Evolutionary conservation across 164 flowering plant genomes (phyloP), one percentile per base, ranked within the genome.

Genomic region (Paratinospora sagittata): DNA sequence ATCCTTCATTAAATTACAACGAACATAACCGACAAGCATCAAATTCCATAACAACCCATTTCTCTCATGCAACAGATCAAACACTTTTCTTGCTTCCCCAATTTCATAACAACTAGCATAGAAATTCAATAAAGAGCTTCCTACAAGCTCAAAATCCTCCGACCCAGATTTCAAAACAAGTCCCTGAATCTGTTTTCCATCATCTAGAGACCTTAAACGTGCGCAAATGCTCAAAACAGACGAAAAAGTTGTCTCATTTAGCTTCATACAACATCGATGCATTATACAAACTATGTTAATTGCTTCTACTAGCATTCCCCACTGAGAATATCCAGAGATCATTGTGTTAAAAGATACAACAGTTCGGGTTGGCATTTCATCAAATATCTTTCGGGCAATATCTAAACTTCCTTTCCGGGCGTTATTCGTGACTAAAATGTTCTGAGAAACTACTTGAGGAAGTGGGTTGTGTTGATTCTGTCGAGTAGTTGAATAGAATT

Each of bases 321-420:
- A 80, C 36, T 84, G 81, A 12, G 86, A 77, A 68, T 85, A 86
- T 11, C 89, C 87, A 62, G 86, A 82, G 41, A 88, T 78, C 86
- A 90, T 85, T 65, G 86, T 70, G 81, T 90, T 90, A 87, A 87
- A 90, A n/a, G 92, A 87, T 9, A 85, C 88, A 21, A 80, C 86
- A 1, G 86, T 84, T 82, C 87, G 68, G 0, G 14, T 12, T 0
- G 83, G 79, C 91, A 88, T 89, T 83, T 74, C 77, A 70, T 88
- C 89, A 78, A 89, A 89, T 67, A 87, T 3, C 0, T 79, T 68
- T 6, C 88, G 89, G 16, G 90, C 90, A 43, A 55, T 23, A 1
- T 77, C 77, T 0, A 87, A 72, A 0, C 81, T 58, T 19, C 91
- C 89, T 10, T 23, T 43, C 73, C 66, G 61, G 11, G 60, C 70